Conservation (phyloP, 345 rosid species). For the Passiflora organensis region DNA sequence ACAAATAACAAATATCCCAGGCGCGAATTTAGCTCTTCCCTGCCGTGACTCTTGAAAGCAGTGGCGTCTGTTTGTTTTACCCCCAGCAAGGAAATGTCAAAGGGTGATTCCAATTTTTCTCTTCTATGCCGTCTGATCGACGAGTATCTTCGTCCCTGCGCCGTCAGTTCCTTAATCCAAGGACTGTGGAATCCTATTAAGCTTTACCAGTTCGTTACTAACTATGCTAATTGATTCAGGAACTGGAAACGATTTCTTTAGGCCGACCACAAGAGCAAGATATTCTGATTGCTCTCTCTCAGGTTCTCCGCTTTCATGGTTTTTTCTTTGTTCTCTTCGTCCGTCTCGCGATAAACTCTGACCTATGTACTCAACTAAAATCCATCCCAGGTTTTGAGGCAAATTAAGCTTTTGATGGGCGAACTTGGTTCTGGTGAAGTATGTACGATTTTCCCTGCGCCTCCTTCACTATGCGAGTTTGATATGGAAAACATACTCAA, state of each 20-base stretch:
- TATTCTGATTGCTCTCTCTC: constrained; percentile 50
- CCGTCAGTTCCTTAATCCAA: constrained; percentile 21
- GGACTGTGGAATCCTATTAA: not conserved
- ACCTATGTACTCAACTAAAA: not conserved
- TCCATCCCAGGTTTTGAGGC: constrained; percentile 35
- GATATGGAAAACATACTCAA: not conserved
- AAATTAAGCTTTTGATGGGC: constrained; percentile 39
- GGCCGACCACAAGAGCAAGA: constrained; percentile 40
- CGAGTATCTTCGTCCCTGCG: constrained; percentile 28
- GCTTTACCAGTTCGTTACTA: not conserved
- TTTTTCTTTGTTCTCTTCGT: not conserved
- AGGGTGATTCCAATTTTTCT: constrained; percentile 13
- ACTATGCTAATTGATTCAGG: not conserved
- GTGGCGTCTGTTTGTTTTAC: not conserved
- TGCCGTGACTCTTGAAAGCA: not conserved
- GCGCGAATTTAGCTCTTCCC: too few relatives aligned
- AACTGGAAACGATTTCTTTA: not conserved
- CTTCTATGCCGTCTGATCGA: constrained; percentile 44
- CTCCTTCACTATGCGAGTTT: not conserved
- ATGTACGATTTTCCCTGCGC: not conserved
- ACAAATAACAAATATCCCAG: too few relatives aligned
- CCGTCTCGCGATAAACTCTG: not conserved
- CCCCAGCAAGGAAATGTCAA: constrained; percentile 25
- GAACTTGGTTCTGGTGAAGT: constrained; percentile 25
- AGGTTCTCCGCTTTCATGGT: constrained; percentile 39